Percentiles rank a stretch among this genome's conserved stretches.
Evolutionary conservation across 108 stramenopile species (phyloP).

Genomic region (Cyclotella atomus): DNA sequence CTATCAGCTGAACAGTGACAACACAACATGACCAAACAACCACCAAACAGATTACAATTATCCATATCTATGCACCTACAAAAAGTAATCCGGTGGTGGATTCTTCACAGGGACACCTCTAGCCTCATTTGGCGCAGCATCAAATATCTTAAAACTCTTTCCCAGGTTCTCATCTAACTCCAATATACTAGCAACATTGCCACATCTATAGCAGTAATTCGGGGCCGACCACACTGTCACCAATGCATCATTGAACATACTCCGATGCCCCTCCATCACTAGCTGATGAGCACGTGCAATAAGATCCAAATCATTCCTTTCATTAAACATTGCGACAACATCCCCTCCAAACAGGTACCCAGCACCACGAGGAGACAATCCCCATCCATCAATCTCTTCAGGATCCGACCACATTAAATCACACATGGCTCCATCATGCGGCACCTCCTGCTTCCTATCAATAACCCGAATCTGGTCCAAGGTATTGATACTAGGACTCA

Average conservation of each 20-base stretch:
- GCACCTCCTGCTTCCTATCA: constrained; percentile 97
- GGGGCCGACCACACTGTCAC: constrained; percentile 98
- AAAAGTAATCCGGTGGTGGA: constrained; percentile 96
- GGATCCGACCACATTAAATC: constrained; percentile 99
- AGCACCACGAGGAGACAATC: constrained; percentile 96
- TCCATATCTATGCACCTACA: too few relatives aligned
- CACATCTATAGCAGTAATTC: constrained; percentile 99
- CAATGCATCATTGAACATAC: constrained; percentile 93
- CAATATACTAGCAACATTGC: constrained; percentile 99
- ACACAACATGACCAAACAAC: too few relatives aligned
- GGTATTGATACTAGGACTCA: constrained; percentile 93
- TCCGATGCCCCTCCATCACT: constrained; percentile 98
- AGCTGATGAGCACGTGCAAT: constrained; percentile 91
- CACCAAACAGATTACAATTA: too few relatives aligned
- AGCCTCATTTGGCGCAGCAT: constrained; percentile 97
- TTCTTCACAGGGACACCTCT: constrained; percentile 92
- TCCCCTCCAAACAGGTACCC: constrained; percentile 96
- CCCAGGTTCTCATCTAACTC: constrained; percentile 91
- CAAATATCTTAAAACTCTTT: constrained; percentile 92
- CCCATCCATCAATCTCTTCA: constrained; percentile 96
- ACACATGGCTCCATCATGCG: constrained; percentile 98
- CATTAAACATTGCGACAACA: constrained; percentile 88
- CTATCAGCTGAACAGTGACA: too few relatives aligned
- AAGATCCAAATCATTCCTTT: constrained; percentile 87
- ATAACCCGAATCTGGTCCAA: constrained; percentile 95